Conservation (phyloP, 352 stramenopile genomes). For the Globisporangium parvum region DNA sequence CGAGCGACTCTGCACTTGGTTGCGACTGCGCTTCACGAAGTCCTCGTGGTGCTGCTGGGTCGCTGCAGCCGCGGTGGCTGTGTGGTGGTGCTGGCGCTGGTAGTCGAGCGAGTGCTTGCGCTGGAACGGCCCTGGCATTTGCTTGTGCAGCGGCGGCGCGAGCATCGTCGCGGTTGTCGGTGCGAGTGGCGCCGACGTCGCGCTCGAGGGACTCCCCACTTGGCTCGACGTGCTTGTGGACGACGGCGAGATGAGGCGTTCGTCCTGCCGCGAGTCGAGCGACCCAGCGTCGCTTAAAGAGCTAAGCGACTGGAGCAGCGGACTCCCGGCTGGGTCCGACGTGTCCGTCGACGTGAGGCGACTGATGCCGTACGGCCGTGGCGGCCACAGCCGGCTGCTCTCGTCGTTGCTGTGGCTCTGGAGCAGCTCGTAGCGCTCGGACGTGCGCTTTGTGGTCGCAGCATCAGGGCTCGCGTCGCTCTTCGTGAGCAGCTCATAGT, state of each 20-base stretch:
- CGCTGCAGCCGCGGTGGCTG: conserved; percentile 14
- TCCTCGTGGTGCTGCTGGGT: conserved; percentile 20
- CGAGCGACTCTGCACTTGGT: conserved; percentile 11
- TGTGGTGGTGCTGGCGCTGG: conserved; percentile 11
- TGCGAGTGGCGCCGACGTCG: conserved; percentile 24
- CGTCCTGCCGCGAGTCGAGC: conserved; percentile 34
- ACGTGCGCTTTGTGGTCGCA: neutral
- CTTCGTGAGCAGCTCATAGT: neutral
- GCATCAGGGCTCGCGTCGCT: neutral
- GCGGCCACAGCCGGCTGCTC: conserved; percentile 7
- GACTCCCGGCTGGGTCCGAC: conserved; percentile 17
- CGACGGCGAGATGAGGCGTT: conserved; percentile 53
- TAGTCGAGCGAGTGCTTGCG: conserved; percentile 39
- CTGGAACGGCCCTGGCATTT: conserved; percentile 19
- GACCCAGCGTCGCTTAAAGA: conserved; percentile 32
- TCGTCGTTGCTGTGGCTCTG: conserved; percentile 5
- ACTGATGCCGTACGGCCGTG: conserved; percentile 6
- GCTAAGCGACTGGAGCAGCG: conserved; percentile 35
- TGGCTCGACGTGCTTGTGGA: conserved; percentile 47
- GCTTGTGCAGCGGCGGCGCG: conserved; percentile 13
- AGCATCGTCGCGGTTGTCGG: conserved; percentile 6
- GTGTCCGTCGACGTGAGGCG: conserved; percentile 16
- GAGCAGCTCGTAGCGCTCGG: conserved; percentile 4
- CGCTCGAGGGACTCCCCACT: conserved; percentile 21
- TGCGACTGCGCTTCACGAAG: conserved; percentile 5